phyloP scores from a whole-genome alignment of 208 protist genomes.

The Herpetomonas samuelpessoai region DNA sequence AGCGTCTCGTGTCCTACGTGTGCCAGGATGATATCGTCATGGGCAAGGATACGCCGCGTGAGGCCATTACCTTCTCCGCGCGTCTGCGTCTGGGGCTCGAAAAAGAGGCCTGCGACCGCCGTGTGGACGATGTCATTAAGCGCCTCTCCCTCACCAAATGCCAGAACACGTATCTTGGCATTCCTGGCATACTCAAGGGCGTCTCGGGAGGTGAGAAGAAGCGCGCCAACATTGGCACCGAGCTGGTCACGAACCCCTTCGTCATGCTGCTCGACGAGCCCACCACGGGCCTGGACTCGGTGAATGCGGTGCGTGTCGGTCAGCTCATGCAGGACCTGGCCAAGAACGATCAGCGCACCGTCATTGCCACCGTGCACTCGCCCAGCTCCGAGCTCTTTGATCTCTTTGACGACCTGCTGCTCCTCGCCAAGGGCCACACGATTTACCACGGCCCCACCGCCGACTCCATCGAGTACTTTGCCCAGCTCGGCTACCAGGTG shows the following conservation, averaged over 20 bases:
- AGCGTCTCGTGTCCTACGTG: slow-evolving; percentile 81
- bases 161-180: slow-evolving; percentile 77
- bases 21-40: slow-evolving; percentile 92
- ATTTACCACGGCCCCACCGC: slow-evolving; percentile 81
- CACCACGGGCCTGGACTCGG: slow-evolving; percentile 84
- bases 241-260: slow-evolving; percentile 83
- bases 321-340: slow-evolving; percentile 72
- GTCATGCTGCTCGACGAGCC: slow-evolving; percentile 90
- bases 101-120: slow-evolving; percentile 26
- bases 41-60: slow-evolving; percentile 69
- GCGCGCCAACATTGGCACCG: slow-evolving; percentile 88
- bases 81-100: slow-evolving; percentile 71
- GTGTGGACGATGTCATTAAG: slow-evolving; percentile 65
- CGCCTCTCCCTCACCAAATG: slow-evolving; percentile 66
- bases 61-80: slow-evolving; percentile 82
- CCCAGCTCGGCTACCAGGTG: slow-evolving; percentile 39
- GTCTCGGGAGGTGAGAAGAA: slow-evolving; percentile 86
- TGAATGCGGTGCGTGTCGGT: slow-evolving; percentile 79
- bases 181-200: slow-evolving; percentile 68
- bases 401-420: slow-evolving; percentile 81
- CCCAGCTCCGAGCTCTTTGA: slow-evolving; percentile 82
- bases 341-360: slow-evolving; percentile 73
- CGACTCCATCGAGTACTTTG: slow-evolving; percentile 46
- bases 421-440: slow-evolving; percentile 70
- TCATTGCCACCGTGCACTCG: slow-evolving; percentile 86